phyloP scores from a whole-genome alignment of 2,329 filamentous ascomycete genomes.

The Colletotrichum aenigma region DNA sequence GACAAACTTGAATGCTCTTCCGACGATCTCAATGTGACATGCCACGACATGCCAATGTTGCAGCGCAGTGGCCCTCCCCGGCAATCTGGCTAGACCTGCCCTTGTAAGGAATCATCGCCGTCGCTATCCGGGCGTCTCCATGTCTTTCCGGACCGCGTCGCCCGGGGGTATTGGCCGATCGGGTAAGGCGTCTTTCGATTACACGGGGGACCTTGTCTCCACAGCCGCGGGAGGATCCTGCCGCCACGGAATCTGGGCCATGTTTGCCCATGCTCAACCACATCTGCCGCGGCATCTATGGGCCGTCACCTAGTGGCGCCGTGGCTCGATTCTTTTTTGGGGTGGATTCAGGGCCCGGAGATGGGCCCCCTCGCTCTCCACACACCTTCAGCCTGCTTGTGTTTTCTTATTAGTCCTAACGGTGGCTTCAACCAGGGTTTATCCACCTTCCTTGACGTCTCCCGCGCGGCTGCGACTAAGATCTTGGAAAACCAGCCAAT shows the following conservation, averaged over 20 bases:
- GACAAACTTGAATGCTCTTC: not conserved
- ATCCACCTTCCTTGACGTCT: slow-evolving; percentile 7
- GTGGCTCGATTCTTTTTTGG: slow-evolving; percentile 5
- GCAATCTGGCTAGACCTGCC: slow-evolving; percentile 12
- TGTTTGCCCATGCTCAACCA: not conserved
- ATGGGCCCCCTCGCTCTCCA: not conserved
- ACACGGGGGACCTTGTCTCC: not conserved
- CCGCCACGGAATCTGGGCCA: slow-evolving; percentile 1
- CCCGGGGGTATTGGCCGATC: not conserved
- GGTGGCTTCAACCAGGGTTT: not conserved
- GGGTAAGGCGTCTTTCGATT: not conserved
- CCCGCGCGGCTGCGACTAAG: slow-evolving; percentile 4
- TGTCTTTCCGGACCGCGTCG: not conserved
- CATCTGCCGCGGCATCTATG: not conserved
- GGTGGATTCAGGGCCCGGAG: not conserved
- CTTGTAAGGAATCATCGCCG: slow-evolving; percentile 5
- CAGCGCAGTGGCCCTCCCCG: not conserved
- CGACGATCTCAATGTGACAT: slow-evolving; percentile 11
- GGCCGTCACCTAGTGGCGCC: not conserved
- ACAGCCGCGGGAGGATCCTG: slow-evolving; percentile 9
- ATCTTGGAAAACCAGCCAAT: not conserved
- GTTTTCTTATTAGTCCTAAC: not conserved
- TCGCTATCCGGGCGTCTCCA: not conserved
- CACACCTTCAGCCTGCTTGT: not conserved
- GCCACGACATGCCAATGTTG: slow-evolving; percentile 6